Evolutionary conservation across 495 filamentous ascomycete species (phyloP).

Genomic region (Platismatia glauca): DNA sequence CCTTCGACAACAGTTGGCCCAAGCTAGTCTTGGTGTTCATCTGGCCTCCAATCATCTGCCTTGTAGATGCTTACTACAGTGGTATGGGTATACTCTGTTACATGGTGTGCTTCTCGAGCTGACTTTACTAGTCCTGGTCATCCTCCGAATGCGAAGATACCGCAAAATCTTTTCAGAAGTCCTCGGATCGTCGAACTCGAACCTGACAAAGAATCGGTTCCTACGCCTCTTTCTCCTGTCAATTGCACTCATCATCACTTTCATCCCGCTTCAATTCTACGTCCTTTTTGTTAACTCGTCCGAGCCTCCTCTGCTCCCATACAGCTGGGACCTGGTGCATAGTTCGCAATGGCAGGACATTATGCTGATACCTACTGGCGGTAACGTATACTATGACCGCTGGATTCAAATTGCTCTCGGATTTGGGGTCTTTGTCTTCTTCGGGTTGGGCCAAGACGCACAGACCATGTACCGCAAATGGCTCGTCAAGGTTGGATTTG

Average conservation of each 20-base stretch:
- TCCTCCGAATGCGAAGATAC: conserved; percentile 60
- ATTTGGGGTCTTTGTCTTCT: conserved; percentile 62
- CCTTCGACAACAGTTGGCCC: conserved; percentile 62
- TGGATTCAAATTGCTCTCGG: conserved; percentile 58
- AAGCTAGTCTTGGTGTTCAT: conserved; percentile 55
- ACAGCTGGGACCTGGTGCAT: conserved; percentile 49
- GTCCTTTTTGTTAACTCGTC: conserved; percentile 47
- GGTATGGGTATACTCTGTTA: conserved; percentile 37
- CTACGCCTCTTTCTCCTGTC: conserved; percentile 70
- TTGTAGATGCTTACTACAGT: conserved; percentile 59
- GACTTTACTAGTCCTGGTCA: conserved; percentile 44
- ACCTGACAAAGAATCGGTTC: conserved; percentile 58
- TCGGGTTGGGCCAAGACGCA: conserved; percentile 72
- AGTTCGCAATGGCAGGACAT: conserved; percentile 50
- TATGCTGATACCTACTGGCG: conserved; percentile 49
- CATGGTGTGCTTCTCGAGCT: conserved; percentile 14
- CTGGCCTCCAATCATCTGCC: conserved; percentile 56
- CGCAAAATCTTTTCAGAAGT: conserved; percentile 50
- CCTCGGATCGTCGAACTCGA: conserved; percentile 47
- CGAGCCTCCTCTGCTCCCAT: conserved; percentile 34
- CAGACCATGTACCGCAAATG: conserved; percentile 58
- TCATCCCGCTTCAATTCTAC: conserved; percentile 55
- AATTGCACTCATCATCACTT: conserved; percentile 54
- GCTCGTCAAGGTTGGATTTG: conserved; percentile 43
- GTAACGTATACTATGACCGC: conserved; percentile 49